phyloP scores from a whole-genome alignment of 441 rosid genomes.

The Arabidopsis hybrid region DNA sequence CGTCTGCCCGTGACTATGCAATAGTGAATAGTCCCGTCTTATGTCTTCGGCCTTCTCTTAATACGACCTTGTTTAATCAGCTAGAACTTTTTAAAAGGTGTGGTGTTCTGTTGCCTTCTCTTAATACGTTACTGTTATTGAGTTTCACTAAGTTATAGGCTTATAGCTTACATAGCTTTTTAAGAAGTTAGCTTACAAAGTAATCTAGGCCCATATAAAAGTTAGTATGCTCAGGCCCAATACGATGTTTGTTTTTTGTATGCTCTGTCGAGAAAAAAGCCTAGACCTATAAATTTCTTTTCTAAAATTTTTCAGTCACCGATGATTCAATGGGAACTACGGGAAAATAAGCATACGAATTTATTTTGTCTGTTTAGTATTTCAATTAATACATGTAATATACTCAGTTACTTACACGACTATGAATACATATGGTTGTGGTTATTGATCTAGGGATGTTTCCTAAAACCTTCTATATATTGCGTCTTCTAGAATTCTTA shows the following conservation, averaged over 20 bases:
- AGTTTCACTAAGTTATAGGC: neutral
- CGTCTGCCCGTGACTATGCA: neutral
- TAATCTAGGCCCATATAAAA: neutral
- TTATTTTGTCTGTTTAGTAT: neutral
- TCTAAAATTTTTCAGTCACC: no score
- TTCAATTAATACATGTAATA: neutral
- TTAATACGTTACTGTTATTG: neutral
- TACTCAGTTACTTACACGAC: neutral
- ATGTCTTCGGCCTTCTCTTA: neutral
- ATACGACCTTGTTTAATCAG: neutral
- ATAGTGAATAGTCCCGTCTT: neutral
- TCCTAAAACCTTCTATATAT: neutral
- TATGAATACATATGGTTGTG: no score
- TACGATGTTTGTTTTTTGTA: no score
- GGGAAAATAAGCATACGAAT: neutral
- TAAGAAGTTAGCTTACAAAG: neutral
- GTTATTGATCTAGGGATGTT: neutral
- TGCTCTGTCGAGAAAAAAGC: no score
- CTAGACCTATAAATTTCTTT: no score
- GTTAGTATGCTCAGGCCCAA: constrained; percentile 12
- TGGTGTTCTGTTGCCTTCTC: neutral
- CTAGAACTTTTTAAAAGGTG: neutral
- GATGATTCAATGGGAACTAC: neutral
- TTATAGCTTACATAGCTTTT: no score
- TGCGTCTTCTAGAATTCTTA: neutral